Percentiles rank a stretch among this genome's conserved stretches.
Conservation (phyloP, 371 early-diverging fungal species). For the Lichtheimia corymbifera region DNA sequence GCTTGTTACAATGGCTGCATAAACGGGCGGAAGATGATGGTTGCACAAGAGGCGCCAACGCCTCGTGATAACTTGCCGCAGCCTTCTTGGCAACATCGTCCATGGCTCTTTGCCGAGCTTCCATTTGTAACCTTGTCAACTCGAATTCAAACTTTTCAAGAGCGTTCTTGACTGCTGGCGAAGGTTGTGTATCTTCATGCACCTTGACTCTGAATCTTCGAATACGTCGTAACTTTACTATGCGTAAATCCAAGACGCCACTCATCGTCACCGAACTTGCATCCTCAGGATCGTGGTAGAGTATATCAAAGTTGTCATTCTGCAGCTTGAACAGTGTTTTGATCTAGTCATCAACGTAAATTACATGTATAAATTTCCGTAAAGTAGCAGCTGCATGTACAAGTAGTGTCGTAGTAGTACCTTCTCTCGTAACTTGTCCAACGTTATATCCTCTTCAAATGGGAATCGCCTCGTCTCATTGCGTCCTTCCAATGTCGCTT, state of each 20-base stretch:
- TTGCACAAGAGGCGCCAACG: neutral
- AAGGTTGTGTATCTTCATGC: neutral
- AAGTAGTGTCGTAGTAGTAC: too few species aligned
- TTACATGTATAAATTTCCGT: conserved; percentile 5
- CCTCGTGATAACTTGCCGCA: neutral
- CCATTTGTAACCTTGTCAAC: neutral
- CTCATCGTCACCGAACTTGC: conserved; percentile 1
- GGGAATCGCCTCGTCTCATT: conserved; percentile 3
- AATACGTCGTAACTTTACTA: too few species aligned
- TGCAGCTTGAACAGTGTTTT: neutral
- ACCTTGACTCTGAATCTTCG: too few species aligned
- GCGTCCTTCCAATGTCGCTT: neutral
- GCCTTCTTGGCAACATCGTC: neutral
- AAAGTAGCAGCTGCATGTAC: too few species aligned
- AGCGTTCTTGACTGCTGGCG: neutral
- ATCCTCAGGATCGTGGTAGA: neutral
- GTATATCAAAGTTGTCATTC: neutral
- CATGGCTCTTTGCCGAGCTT: neutral
- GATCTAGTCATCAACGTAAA: neutral
- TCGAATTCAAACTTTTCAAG: neutral
- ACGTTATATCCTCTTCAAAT: neutral
- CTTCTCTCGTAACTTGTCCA: neutral
- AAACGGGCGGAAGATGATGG: neutral
- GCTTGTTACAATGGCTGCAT: too few species aligned
- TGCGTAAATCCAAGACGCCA: neutral